These are phyloP conservation scores for Lobosporangium transversale DNA, from an alignment of 192 early-diverging fungal genomes.

Conservation along the genomic window DNA sequence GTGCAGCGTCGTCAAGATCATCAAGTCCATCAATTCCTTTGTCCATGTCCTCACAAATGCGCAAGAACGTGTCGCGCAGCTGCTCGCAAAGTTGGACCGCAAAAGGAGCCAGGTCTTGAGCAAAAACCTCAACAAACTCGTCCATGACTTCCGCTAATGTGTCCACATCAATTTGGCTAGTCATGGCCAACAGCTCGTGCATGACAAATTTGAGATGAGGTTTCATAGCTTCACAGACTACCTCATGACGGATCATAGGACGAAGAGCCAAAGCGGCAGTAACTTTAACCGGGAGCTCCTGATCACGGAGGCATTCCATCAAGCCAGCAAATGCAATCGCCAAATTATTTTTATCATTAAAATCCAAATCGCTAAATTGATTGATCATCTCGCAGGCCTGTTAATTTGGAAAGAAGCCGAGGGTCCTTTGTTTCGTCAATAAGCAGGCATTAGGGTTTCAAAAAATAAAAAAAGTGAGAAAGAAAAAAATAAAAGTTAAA, in stretches of 20 bases:
- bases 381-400: constrained; percentile 63
- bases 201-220: constrained; percentile 52
- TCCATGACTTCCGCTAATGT: constrained; percentile 89
- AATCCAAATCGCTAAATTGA: constrained; percentile 70
- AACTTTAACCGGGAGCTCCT: constrained; percentile 89
- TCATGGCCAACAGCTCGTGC: constrained; percentile 82
- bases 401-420: too few species aligned
- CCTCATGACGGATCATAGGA: constrained; percentile 80
- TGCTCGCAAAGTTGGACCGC: constrained; percentile 89
- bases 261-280: constrained; percentile 85
- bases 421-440: too few species aligned
- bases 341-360: constrained; percentile 67
- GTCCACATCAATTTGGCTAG: constrained; percentile 95
- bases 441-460: too few species aligned
- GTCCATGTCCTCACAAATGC: constrained; percentile 69
- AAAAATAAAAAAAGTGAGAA: background rate
- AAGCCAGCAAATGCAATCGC: constrained; percentile 62
- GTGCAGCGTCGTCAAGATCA: constrained; percentile 63
- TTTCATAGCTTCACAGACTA: constrained; percentile 50
- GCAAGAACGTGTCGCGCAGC: constrained; percentile 88
- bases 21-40: constrained; percentile 52
- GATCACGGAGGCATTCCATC: constrained; percentile 74
- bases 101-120: constrained; percentile 93
- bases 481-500: background rate
- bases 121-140: constrained; percentile 90